A percentile compares a stretch with the other conserved stretches of the same genome.
phyloP scores from a whole-genome alignment of 352 stramenopile species.

The Phytophthora niederhauseri region DNA sequence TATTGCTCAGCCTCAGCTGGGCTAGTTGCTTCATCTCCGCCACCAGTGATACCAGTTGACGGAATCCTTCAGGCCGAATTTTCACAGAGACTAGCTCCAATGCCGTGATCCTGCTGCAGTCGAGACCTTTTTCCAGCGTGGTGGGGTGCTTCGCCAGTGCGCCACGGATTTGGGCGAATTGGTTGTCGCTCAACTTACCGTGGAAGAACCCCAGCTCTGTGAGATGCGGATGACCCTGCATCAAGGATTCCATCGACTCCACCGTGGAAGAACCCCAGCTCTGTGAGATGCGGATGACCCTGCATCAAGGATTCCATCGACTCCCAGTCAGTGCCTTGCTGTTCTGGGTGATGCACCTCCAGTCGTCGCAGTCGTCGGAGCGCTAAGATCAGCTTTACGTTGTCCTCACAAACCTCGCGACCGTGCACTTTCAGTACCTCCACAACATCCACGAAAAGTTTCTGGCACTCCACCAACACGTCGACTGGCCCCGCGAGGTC shows the following conservation, averaged over 20 bases:
- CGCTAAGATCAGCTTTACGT: conserved; percentile 46
- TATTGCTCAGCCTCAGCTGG: conserved; percentile 63
- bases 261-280: conserved; percentile 78
- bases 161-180: conserved; percentile 47
- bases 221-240: conserved; percentile 42
- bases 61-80: conserved; percentile 50
- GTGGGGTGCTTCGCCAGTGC: conserved; percentile 25
- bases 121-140: conserved; percentile 19
- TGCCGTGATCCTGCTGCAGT: conserved; percentile 32
- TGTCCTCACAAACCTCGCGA: conserved; percentile 60
- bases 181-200: conserved; percentile 55
- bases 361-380: conserved; percentile 55
- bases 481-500: conserved; percentile 8
- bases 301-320: conserved; percentile 46
- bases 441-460: conserved; percentile 67
- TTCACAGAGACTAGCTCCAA: conserved; percentile 80
- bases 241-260: conserved; percentile 42
- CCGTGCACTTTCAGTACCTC: conserved; percentile 64
- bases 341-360: conserved; percentile 79
- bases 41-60: conserved; percentile 55
- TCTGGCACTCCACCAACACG: conserved; percentile 6
- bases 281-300: conserved; percentile 36
- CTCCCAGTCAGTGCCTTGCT: conserved; percentile 56
- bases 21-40: conserved; percentile 39
- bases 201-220: conserved; percentile 74